Percentiles rank a stretch among this genome's conserved stretches.
Evolutionary conservation across 257 asterid species (phyloP).

Genomic region (Primulina tabacum): DNA sequence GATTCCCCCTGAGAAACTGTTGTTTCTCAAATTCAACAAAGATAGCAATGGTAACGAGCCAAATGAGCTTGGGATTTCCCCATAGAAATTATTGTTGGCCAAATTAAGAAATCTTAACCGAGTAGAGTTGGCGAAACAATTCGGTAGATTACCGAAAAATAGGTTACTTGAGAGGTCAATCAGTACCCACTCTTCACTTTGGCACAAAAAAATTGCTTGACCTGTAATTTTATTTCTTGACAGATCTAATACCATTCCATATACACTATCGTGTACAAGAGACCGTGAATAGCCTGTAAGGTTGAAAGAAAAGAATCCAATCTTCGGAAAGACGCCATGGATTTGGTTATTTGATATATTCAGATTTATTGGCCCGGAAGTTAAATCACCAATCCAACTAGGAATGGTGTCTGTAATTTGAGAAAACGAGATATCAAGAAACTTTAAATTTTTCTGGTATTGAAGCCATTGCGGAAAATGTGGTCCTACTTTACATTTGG

Average conservation of each 20-base stretch:
- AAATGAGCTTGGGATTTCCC: slow-evolving; percentile 13
- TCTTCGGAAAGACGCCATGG: slow-evolving; percentile 1
- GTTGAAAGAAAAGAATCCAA: not conserved
- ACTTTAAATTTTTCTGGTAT: not conserved
- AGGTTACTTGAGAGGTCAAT: slow-evolving; percentile 15
- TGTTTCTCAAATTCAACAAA: not conserved
- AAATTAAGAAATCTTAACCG: not conserved
- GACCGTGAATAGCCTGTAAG: not conserved
- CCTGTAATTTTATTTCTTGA: not conserved
- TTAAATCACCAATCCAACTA: slow-evolving; percentile 14
- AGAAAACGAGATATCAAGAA: slow-evolving; percentile 13
- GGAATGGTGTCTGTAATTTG: slow-evolving; percentile 16
- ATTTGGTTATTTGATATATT: slow-evolving; percentile 15
- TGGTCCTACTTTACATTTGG: not conserved
- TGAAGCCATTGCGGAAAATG: slow-evolving; percentile 14
- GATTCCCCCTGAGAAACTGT: slow-evolving; percentile 15
- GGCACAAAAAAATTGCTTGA: not conserved
- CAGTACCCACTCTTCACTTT: not conserved
- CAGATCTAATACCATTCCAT: not conserved
- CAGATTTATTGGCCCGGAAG: not conserved
- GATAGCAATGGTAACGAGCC: not conserved
- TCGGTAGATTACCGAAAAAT: slow-evolving; percentile 3
- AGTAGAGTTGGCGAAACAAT: slow-evolving; percentile 5
- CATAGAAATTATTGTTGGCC: slow-evolving; percentile 12
- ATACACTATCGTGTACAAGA: no score